phyloP scores from a whole-genome alignment of 495 filamentous ascomycete species.

The Lindgomyces ingoldianus region DNA sequence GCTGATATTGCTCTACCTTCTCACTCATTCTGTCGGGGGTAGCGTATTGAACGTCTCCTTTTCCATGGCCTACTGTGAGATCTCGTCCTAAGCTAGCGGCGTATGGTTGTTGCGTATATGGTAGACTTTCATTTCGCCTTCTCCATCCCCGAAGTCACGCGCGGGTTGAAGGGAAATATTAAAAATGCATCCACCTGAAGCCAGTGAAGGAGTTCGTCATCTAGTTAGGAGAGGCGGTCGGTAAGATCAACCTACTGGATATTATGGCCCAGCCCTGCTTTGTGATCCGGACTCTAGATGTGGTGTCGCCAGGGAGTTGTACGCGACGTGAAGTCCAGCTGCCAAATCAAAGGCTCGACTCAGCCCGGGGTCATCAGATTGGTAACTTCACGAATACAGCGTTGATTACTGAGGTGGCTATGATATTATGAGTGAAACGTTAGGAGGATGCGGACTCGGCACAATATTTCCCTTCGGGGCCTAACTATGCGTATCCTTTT shows the following conservation, averaged over 20 bases:
- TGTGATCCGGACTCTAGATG: conserved; percentile 61
- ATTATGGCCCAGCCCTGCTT: conserved; percentile 66
- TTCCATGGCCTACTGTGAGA: conserved; percentile 50
- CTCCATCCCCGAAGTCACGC: conserved; percentile 7
- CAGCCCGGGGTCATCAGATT: no score
- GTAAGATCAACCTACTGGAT: conserved; percentile 52
- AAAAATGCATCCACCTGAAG: conserved; percentile 57
- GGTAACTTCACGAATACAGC: no score
- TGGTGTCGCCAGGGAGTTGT: conserved; percentile 55
- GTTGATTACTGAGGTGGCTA: no score
- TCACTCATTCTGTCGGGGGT: conserved; percentile 48
- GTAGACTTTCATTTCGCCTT: conserved; percentile 40
- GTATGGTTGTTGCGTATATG: conserved; percentile 54
- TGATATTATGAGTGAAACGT: no score
- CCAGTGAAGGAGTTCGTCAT: conserved; percentile 56
- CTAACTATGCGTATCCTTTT: no score
- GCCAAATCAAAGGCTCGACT: no score
- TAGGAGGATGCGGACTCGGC: no score
- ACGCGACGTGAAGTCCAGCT: no score
- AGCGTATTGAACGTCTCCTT: conserved; percentile 46
- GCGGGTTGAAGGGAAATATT: neutral
- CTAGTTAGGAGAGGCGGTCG: conserved; percentile 55
- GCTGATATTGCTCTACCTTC: conserved; percentile 38
- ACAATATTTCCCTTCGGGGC: no score
- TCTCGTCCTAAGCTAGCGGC: conserved; percentile 49